Conservation (phyloP, 768 basidiomycete genomes). For the Lentinula sp. region DNA sequence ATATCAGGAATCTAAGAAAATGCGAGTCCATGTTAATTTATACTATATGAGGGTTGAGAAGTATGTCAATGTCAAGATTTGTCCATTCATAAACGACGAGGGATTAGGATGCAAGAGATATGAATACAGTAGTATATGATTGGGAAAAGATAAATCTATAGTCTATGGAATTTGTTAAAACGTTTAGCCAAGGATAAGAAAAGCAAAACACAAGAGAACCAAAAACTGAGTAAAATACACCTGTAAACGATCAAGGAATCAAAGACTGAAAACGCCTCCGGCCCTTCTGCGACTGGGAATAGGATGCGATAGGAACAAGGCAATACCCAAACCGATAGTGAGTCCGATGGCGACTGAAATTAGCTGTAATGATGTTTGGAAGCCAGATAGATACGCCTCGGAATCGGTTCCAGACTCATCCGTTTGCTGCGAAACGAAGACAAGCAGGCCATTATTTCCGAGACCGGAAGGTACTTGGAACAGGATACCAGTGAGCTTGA, state of each 20-base stretch:
- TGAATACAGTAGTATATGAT: neutral
- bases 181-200: neutral
- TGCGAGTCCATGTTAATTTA: too few relatives aligned
- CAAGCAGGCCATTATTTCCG: conserved; percentile 72
- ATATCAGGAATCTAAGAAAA: too few relatives aligned
- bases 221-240: neutral
- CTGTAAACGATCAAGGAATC: neutral
- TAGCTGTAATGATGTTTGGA: conserved; percentile 70
- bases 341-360: conserved; percentile 73
- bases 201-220: neutral
- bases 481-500: conserved; percentile 69
- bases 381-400: conserved; percentile 60
- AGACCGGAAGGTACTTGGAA: conserved; percentile 85
- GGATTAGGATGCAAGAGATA: neutral
- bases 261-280: conserved; percentile 60
- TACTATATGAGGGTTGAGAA: too few relatives aligned
- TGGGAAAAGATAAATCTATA: neutral
- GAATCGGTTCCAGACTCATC: conserved; percentile 33
- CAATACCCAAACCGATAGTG: conserved; percentile 75
- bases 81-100: too few relatives aligned
- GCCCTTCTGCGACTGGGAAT: conserved; percentile 52
- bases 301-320: conserved; percentile 61
- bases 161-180: neutral
- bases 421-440: conserved; percentile 54
- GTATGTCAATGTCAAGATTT: too few relatives aligned